A percentile compares a stretch with the other conserved stretches of the same genome.
Evolutionary conservation across 306 rosid genomes (phyloP).

Genomic region (Acacia melanoxylon): DNA sequence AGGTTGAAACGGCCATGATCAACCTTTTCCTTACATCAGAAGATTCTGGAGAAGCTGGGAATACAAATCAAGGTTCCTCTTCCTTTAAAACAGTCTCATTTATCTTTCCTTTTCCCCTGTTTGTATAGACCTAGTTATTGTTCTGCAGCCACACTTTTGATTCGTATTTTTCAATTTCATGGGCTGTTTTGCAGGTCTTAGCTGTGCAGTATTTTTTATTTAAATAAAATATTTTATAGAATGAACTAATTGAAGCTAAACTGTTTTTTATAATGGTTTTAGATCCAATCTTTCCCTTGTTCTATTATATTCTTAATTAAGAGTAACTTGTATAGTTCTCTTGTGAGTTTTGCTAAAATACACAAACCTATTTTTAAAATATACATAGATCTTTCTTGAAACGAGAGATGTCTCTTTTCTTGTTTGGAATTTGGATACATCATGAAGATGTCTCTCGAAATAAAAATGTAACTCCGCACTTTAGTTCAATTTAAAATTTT

Average conservation of each 20-base stretch:
- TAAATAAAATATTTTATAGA: not conserved
- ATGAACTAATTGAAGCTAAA: not conserved
- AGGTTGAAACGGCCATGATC: slow-evolving; percentile 63
- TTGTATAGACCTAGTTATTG: not conserved
- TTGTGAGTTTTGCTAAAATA: not conserved
- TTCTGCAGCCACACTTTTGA: not conserved
- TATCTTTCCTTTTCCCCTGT: not conserved
- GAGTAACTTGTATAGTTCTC: not conserved
- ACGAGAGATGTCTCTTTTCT: not conserved
- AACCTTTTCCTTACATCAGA: slow-evolving; percentile 47
- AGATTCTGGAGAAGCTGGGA: slow-evolving; percentile 43
- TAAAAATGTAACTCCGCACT: not conserved
- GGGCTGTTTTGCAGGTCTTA: not conserved
- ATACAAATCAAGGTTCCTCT: slow-evolving; percentile 56
- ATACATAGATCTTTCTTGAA: not conserved
- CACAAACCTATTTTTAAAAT: not conserved
- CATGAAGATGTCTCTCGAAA: not conserved
- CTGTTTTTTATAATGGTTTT: not conserved
- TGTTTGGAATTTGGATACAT: not conserved
- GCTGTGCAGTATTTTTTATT: not conserved
- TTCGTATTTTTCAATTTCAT: not conserved
- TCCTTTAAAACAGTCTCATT: slow-evolving; percentile 10
- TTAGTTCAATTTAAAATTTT: not conserved
- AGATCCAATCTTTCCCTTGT: not conserved
- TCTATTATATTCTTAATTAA: not conserved